Base-by-base conservation (phyloP, 805 yeast genomes). In the Candida insectalens region DNA sequence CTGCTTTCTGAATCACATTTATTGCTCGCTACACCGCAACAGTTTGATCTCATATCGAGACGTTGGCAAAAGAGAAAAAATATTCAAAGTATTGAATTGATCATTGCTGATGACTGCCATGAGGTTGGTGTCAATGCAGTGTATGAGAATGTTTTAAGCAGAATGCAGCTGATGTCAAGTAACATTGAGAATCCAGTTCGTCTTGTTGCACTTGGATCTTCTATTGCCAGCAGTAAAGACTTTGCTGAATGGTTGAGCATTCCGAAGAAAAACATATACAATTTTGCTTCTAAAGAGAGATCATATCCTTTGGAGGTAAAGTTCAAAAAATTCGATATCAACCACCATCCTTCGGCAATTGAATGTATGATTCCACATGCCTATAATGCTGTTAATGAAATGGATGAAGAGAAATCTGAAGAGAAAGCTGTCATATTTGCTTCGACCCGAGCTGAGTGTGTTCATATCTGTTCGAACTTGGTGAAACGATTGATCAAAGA, bases 201-300 rank as follows among this genome's bases (percentile, higher is more conserved):
- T 42, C 53, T 87, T 18, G 70, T 89, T n/a, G 88, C 74, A 0
- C 58, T 89, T 17, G 65, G 83, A 1, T 65, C 74, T 1, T 74
- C 94, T 2, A 52, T 89, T 26, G 74, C 92, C 0, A 82, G 78
- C 48, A 83, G 81, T 3, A 65, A 73, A 33, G 95, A 84, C 42
- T 56, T 88, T 37, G 89, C 83, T 1, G 83, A 79, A 35, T 92
- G 97, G 96, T 55, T 92, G 19, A 94, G 92, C 2, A 77, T 81
- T 18, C 45, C 67, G 1, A 78, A 74, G 45, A 60, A 55, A 15
- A 64, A 74, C 32, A 64, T 77, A 5, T 84, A 65, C 60, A 87
- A 85, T 46, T 87, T 81, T 50, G 67, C 74, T 13, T 77, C 94
- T 0, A 60, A 60, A 32, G 78, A 75, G 29, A 62, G 89, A 36